Evolutionary conservation across 2,329 filamentous ascomycete species (phyloP), one percentile per base, ranked within the genome.

Genomic region (Diaporthe vexans): DNA sequence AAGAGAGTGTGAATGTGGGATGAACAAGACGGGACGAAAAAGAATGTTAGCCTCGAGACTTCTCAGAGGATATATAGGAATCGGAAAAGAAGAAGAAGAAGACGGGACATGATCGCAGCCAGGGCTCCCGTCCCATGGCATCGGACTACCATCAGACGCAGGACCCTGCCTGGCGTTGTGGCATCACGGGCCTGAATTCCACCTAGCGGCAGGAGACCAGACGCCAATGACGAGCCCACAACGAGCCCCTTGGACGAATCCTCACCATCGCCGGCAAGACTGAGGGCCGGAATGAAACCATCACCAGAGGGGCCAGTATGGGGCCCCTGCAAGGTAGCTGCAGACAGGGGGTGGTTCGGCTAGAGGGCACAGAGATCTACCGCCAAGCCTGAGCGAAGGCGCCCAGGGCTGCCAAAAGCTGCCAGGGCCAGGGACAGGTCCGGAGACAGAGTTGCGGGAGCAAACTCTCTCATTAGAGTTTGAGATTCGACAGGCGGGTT

Each of bases 281-380:
- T 77, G 71, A 73, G 65, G 67, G 21, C 59, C 77, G 65, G 74
- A 78, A 71, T 77, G 78, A 65, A 76, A 79, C 74, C 48, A 70
- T 43, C 74, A 79, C 46, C 40, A 67, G 48, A 57, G 48, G 59
- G 73, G 58, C 33, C 46, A 56, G 65, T 70, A 46, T 54, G 57
- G 61, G 73, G 35, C 68, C 73, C 73, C 33, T 51, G 37, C n/a
- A 59, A 54, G 24, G 13, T 21, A 9, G 58, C 54, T 67, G 51
- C 52, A 26, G 21, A 29, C 68, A 67, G 51, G 73, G 40, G 73
- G 52, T 54, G 26, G 73, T 74, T 72, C 68, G 54, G 61, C 52
- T 48, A 52, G 58, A 52, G 9, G 57, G 59, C 58, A 19, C n/a
- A 7, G 33, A 59, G 68, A 72, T 72, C 73, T 65, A 72, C 69